Evolutionary conservation across 768 basidiomycete species (phyloP).

Genomic region (Leucocoprinus leucothites): DNA sequence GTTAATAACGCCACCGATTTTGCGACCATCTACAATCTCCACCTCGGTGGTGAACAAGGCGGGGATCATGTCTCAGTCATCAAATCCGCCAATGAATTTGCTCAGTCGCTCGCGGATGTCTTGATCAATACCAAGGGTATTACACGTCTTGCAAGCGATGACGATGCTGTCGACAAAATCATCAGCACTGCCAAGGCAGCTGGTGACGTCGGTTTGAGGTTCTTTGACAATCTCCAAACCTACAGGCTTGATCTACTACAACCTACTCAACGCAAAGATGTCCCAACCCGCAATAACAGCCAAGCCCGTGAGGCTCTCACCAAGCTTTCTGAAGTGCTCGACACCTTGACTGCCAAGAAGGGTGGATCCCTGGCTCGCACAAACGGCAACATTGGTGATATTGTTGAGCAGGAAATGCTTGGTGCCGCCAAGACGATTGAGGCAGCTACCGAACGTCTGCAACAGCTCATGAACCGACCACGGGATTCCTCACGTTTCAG

Average conservation of each 20-base stretch:
- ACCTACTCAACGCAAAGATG: conserved; percentile 72
- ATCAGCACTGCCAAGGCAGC: conserved; percentile 78
- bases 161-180: conserved; percentile 91
- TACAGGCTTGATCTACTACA: conserved; percentile 87
- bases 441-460: conserved; percentile 83
- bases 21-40: conserved; percentile 90
- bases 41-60: conserved; percentile 80
- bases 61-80: conserved; percentile 98
- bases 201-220: conserved; percentile 85
- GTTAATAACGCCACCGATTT: conserved; percentile 95
- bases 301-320: conserved; percentile 79
- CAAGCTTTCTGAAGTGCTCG: conserved; percentile 86
- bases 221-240: conserved; percentile 95
- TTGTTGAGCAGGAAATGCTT: conserved; percentile 96
- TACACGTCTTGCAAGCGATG: conserved; percentile 86
- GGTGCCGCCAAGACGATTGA: conserved; percentile 93
- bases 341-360: conserved; percentile 83
- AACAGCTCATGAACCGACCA: conserved; percentile 88
- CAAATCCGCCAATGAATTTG: conserved; percentile 94
- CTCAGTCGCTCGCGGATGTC: conserved; percentile 90
- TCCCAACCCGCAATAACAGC: conserved; percentile 86
- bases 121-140: conserved; percentile 93
- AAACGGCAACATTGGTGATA: conserved; percentile 92
- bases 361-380: conserved; percentile 65
- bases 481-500: conserved; percentile 85